Base-by-base conservation (phyloP, 164 flowering plant species). In the Aristolochia fimbriata region DNA sequence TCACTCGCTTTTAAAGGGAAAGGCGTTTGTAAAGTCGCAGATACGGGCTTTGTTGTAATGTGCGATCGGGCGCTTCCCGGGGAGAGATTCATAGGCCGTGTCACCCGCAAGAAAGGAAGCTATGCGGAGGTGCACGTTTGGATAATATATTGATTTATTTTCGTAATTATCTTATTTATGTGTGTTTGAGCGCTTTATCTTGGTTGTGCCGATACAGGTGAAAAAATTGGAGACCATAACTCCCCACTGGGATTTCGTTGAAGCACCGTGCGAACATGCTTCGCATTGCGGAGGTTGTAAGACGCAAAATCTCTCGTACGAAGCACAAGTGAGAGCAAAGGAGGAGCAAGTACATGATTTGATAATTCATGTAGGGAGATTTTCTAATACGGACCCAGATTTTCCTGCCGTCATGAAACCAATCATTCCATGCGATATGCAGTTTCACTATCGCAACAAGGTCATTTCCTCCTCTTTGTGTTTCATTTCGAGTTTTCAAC, bases 31-130 rank as follows among this genome's bases (percentile, higher is more conserved):
- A 93, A 85, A 73, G 96, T 86, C 9, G 68, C 77, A 0, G 88
- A 76, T 6, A 83, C 96, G 23, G 99, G 97, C 6, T 93, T 78
- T 65, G 84, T 93, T 45, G 81, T 93, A 67, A 76, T 90, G 82
- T 93, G 99, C 60, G 95, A 88, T 70, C 82, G 91, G 19, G 99
- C 85, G 2, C 84, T 93, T 41, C 99, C 99, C 13, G 99, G 99
- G 7, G 99, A 93, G 66, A 81, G 87, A 15, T 90, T 93, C 72
- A 19, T 93, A 31, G 99, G 97, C 10, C 83, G 96, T n/a, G 83
- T 93, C 48, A 82, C 88, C 22, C 82, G 96, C 55, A 82, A 69
- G 71, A 90, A 90, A 67, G 85, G 88, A 14, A 82, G 66, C 61
- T 90, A 81, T 62, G 94, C 96, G 25, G 97, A 93, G 97, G 96